A percentile compares a stretch with the other conserved stretches of the same genome.
Evolutionary conservation across 257 asterid species (phyloP).

Genomic region (Nicotiana benthamiana): DNA sequence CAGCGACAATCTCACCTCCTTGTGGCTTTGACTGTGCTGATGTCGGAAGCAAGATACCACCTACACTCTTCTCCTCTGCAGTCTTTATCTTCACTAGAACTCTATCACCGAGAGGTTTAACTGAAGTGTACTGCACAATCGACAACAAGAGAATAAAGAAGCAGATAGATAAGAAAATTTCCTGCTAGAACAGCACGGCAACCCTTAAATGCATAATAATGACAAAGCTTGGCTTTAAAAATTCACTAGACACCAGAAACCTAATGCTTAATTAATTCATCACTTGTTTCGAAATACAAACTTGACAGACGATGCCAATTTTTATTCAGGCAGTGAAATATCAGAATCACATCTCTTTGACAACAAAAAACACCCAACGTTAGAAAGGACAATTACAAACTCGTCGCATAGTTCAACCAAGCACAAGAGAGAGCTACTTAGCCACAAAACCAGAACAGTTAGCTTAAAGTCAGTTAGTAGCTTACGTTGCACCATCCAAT

Average conservation of each 20-base stretch:
- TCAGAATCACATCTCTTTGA: neutral
- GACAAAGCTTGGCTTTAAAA: neutral
- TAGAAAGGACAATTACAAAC: neutral
- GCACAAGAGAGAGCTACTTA: neutral
- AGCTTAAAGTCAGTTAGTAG: neutral
- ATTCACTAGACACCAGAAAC: neutral
- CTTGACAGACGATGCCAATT: too few relatives aligned
- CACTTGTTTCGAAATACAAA: neutral
- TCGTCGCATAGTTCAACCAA: neutral
- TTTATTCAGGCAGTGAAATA: neutral
- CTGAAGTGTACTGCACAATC: slow-evolving; percentile 60
- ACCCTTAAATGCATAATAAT: neutral
- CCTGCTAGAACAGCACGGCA: neutral
- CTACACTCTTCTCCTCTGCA: slow-evolving; percentile 80
- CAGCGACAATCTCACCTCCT: slow-evolving; percentile 93
- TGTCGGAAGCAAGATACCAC: slow-evolving; percentile 85
- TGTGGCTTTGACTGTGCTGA: slow-evolving; percentile 62
- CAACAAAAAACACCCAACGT: neutral
- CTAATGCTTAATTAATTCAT: neutral
- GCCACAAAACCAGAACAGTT: neutral
- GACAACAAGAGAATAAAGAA: neutral
- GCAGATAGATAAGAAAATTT: neutral
- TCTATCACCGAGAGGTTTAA: slow-evolving; percentile 94
- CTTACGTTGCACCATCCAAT: neutral
- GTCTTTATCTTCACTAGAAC: slow-evolving; percentile 67